Evolutionary conservation across 1,284 basidiomycete species (phyloP).

Genomic region (Cerioporus squamosus): DNA sequence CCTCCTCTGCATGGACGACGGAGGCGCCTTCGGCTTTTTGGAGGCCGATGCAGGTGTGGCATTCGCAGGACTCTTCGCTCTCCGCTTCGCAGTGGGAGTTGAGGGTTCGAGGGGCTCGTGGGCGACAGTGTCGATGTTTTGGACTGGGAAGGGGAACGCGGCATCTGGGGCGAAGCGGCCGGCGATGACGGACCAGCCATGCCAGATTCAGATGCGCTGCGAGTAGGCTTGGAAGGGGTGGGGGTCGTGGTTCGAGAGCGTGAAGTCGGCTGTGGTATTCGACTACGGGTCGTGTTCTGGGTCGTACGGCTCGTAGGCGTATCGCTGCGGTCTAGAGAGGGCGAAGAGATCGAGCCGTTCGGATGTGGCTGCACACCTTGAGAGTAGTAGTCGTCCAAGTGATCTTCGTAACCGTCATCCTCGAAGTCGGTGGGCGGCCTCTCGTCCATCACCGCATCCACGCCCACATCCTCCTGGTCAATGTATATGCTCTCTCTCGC

Average conservation of each 20-base stretch:
- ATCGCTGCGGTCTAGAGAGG: slow-evolving; percentile 25
- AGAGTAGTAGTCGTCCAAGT: slow-evolving; percentile 27
- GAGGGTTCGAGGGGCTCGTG: slow-evolving; percentile 16
- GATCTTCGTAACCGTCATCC: slow-evolving; percentile 37
- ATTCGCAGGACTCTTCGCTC: slow-evolving; percentile 49
- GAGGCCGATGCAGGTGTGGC: slow-evolving; percentile 36
- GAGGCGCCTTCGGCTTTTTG: slow-evolving; percentile 43
- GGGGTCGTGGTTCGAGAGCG: slow-evolving; percentile 18
- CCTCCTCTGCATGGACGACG: slow-evolving; percentile 32
- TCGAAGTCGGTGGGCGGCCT: slow-evolving; percentile 66
- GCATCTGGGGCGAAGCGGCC: slow-evolving; percentile 10
- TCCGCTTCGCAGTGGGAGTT: slow-evolving; percentile 39
- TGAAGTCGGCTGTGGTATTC: slow-evolving; percentile 27
- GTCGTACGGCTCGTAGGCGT: slow-evolving; percentile 20
- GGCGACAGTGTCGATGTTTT: slow-evolving; percentile 26
- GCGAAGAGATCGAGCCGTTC: slow-evolving; percentile 28
- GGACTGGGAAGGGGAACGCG: slow-evolving; percentile 26
- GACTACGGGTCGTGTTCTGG: slow-evolving; percentile 22
- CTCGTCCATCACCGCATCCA: slow-evolving; percentile 66
- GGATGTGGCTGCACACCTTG: slow-evolving; percentile 29
- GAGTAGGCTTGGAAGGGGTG: slow-evolving; percentile 20
- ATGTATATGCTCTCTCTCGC: slow-evolving; percentile 67
- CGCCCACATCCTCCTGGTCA: slow-evolving; percentile 57
- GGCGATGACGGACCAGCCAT: slow-evolving; percentile 19
- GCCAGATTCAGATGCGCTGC: slow-evolving; percentile 20